Conservation (phyloP, 2,329 filamentous ascomycete genomes). For the Endoconidiophora polonica region DNA sequence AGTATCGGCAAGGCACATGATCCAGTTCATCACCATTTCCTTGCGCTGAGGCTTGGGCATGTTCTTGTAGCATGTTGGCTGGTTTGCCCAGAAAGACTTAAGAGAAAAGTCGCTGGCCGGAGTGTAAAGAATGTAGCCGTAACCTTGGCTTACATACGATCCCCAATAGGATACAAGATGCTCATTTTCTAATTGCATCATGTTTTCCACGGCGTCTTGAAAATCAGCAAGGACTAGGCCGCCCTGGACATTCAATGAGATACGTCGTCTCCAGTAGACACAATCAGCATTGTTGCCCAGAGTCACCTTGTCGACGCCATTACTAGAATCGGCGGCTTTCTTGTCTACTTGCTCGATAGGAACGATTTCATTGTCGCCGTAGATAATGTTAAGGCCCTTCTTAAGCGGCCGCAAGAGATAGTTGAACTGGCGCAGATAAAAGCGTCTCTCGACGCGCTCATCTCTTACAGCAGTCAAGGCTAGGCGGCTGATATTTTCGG, state of each 20-base stretch:
- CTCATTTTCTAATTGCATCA: constrained; percentile 43
- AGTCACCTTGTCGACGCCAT: constrained; percentile 40
- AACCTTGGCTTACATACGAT: constrained; percentile 49
- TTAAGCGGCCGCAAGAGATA: constrained; percentile 51
- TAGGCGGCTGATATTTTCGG: constrained; percentile 48
- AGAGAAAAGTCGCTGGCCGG: constrained; percentile 51
- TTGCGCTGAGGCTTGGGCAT: constrained; percentile 43
- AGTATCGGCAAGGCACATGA: constrained; percentile 55
- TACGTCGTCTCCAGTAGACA: constrained; percentile 39
- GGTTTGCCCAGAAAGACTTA: constrained; percentile 48
- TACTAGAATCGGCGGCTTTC: constrained; percentile 25
- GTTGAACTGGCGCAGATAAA: constrained; percentile 53
- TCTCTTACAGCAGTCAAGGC: constrained; percentile 42
- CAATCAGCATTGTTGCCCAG: constrained; percentile 44
- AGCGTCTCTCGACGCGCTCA: constrained; percentile 47
- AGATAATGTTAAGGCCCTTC: constrained; percentile 43
- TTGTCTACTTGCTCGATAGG: constrained; percentile 51
- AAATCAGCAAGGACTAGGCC: constrained; percentile 37
- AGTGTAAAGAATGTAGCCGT: constrained; percentile 48
- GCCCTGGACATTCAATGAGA: constrained; percentile 26
- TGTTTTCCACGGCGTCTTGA: constrained; percentile 40
- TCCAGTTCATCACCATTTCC: constrained; percentile 51
- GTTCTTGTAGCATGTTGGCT: constrained; percentile 44
- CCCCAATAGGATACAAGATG: constrained; percentile 57
- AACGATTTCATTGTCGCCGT: constrained; percentile 50